Conservation (phyloP, 1,284 basidiomycete genomes). For the Moniliella sp. region DNA sequence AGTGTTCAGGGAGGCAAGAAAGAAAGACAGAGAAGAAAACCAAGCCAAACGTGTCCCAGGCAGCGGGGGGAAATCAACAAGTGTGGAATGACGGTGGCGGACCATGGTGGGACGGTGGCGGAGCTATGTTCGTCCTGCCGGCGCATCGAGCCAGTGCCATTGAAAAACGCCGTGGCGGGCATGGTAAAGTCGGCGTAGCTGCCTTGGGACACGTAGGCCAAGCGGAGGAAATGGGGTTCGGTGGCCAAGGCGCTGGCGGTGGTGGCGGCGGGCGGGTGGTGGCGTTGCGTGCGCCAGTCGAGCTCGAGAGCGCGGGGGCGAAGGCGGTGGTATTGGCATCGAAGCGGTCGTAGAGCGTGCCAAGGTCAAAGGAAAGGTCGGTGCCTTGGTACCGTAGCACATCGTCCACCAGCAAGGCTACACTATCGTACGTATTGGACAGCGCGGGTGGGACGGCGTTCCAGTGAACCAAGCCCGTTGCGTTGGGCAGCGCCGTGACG, state of each 20-base stretch:
- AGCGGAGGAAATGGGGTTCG: constrained; percentile 54
- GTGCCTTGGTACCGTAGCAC: constrained; percentile 53
- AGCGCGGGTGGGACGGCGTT: not conserved
- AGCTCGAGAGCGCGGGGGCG: too few species aligned
- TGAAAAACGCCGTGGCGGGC: constrained; percentile 52
- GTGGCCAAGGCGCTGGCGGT: constrained; percentile 35
- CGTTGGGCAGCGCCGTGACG: constrained; percentile 1
- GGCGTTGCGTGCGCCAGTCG: too few species aligned
- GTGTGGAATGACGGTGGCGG: too few species aligned
- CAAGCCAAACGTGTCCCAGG: too few species aligned
- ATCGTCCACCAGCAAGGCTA: constrained; percentile 59
- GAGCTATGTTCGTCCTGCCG: constrained; percentile 42
- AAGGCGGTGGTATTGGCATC: too few species aligned
- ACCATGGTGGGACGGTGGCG: too few species aligned
- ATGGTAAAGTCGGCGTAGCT: constrained; percentile 58
- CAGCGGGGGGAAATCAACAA: too few species aligned
- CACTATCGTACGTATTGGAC: constrained; percentile 39
- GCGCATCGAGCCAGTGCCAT: constrained; percentile 60
- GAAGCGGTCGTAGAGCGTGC: constrained; percentile 43
- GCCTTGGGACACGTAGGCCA: constrained; percentile 47
- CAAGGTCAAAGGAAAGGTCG: constrained; percentile 37
- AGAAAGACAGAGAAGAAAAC: too few species aligned
- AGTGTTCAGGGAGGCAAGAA: too few species aligned
- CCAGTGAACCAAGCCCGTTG: constrained; percentile 3
- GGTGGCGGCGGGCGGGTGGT: too few species aligned